Base-by-base conservation (phyloP, 495 filamentous ascomycete species). In the Talaromyces trachyspermus region DNA sequence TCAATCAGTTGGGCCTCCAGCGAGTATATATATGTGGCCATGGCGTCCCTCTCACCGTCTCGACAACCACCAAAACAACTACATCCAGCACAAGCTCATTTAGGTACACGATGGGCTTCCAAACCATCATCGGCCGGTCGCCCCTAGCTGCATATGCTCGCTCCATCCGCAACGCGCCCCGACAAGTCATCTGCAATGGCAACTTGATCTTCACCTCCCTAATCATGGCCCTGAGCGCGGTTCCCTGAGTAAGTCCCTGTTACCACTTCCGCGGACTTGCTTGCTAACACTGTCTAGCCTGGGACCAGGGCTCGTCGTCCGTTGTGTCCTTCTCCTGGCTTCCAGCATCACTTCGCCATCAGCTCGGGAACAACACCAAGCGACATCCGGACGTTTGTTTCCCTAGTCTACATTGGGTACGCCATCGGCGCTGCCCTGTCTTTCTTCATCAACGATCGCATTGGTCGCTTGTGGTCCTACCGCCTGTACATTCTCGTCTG, bases 341-440 rank as follows among this genome's bases (percentile, higher is more conserved):
- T 56, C 22, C 19, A 53, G 25, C 3, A 50, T 19, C 54, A 56
- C 11, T 56, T 56, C n/a, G 38, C 37, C 25, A 53, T 56, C 32
- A 44, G 37, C n/a, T 46, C 50, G 12, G 50, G 43, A n/a, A 44
- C 50, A 5, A 26, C 23, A n/a, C 26, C 50, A 4, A 52, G 32
- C 5, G 27, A 23, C 9, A 35, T 49, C 37, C 6, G 52, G 50
- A 39, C 22, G 12, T 43, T 59, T 24, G 43, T 55, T 27, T 55
- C 53, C n/a, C 26, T 59, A 7, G 56, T 59, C 11, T 33, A 55
- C 41, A 20, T 59, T 8, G 56, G 56, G 3, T 43, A 25, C 18
- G 50, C 17, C 1, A 37, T 53, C 17, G 56, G 56, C 2, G 56
- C 56, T 12, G 10, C 24, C 10, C 18, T 55, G 6, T 53, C 53